A percentile compares a stretch with the other conserved stretches of the same genome.
phyloP scores from a whole-genome alignment of 179 eudicot genomes.

The Beta corolliflora region DNA sequence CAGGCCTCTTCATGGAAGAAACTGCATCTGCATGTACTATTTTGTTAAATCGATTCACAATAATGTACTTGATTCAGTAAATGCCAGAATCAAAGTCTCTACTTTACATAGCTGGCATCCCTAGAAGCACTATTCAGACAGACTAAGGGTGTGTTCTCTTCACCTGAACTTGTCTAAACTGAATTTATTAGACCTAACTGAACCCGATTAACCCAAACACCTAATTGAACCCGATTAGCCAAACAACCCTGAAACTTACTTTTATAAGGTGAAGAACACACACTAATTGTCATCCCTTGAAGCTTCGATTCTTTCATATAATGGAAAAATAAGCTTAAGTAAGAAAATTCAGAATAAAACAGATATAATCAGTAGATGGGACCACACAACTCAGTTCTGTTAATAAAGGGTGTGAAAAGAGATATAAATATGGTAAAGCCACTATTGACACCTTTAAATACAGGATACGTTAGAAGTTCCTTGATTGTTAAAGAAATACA shows the following conservation, averaged over 20 bases:
- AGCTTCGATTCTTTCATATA: background rate
- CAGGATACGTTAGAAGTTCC: background rate
- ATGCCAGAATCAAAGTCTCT: background rate
- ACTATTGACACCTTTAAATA: background rate
- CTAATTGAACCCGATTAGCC: too few relatives aligned
- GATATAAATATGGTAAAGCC: background rate
- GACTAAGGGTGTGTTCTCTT: background rate
- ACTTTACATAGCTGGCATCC: background rate
- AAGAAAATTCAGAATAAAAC: background rate
- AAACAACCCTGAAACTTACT: too few relatives aligned
- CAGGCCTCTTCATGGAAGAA: slow-evolving; percentile 17
- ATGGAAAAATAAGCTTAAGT: background rate
- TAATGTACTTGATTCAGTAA: background rate
- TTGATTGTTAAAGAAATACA: background rate
- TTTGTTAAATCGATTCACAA: background rate
- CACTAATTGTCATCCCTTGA: background rate
- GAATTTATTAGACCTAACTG: too few relatives aligned
- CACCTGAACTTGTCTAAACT: too few relatives aligned
- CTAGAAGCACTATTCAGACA: background rate
- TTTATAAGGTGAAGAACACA: too few relatives aligned
- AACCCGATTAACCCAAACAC: too few relatives aligned
- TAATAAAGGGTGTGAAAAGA: background rate
- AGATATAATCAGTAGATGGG: background rate
- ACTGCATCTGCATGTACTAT: slow-evolving; percentile 14
- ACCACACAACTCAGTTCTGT: background rate